phyloP scores from a whole-genome alignment of 495 filamentous ascomycete species.

The Cladorrhinum samala region DNA sequence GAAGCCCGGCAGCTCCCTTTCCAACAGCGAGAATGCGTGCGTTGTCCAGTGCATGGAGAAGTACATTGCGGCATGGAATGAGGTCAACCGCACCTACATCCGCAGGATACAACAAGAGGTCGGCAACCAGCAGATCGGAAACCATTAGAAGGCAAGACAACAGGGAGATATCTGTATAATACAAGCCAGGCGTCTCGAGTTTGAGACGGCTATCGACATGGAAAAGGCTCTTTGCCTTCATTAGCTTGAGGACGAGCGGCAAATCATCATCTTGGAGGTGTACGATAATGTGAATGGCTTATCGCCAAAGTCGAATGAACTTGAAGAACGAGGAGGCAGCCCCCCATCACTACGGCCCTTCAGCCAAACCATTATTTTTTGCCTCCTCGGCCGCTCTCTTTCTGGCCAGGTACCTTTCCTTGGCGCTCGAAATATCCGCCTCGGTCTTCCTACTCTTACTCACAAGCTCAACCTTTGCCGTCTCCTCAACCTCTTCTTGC shows the following conservation, averaged over 20 bases:
- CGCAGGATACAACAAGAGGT: slow-evolving; percentile 60
- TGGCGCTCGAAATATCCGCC: slow-evolving; percentile 75
- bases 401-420: slow-evolving; percentile 79
- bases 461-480: slow-evolving; percentile 60
- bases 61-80: slow-evolving; percentile 92
- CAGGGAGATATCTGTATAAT: not conserved
- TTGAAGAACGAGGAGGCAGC: not conserved
- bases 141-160: slow-evolving; percentile 2
- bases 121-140: slow-evolving; percentile 15
- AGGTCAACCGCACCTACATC: slow-evolving; percentile 70
- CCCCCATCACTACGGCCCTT: slow-evolving; percentile 1
- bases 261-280: not conserved
- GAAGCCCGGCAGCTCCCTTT: slow-evolving; percentile 72
- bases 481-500: slow-evolving; percentile 69
- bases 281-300: not conserved
- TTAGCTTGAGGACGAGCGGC: too few relatives aligned
- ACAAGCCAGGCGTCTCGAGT: not conserved
- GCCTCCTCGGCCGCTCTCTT: slow-evolving; percentile 74
- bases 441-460: slow-evolving; percentile 68
- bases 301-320: too few relatives aligned
- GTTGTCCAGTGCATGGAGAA: slow-evolving; percentile 91
- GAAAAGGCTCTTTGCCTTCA: too few relatives aligned
- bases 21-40: slow-evolving; percentile 67
- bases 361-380: slow-evolving; percentile 42
- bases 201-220: too few relatives aligned